Conservation (phyloP, 2,329 filamentous ascomycete species). For the Xylariomycetidae sp. region DNA sequence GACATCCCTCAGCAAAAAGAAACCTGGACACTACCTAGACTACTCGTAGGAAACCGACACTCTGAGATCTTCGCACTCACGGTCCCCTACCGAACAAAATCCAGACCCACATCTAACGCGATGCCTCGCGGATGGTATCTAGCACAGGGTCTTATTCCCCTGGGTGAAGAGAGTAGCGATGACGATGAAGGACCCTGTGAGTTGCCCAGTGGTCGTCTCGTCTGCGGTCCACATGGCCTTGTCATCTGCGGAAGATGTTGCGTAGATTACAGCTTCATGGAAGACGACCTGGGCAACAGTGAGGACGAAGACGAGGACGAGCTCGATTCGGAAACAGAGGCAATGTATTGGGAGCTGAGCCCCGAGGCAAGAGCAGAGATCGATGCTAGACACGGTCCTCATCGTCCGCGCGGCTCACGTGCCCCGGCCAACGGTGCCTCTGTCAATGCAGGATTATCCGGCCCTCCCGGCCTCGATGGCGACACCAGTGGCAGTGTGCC, state of each 20-base stretch:
- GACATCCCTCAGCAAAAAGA: too few species aligned
- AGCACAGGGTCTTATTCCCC: slow-evolving; percentile 21
- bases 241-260: slow-evolving; percentile 28
- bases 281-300: slow-evolving; percentile 15
- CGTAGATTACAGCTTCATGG: slow-evolving; percentile 32
- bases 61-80: too few species aligned
- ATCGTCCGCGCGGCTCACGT: slow-evolving; percentile 34
- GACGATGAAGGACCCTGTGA: slow-evolving; percentile 30
- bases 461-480: too few species aligned
- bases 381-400: slow-evolving; percentile 1
- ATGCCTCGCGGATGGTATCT: slow-evolving; percentile 17
- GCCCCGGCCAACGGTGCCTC: too few species aligned
- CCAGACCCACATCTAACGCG: background rate
- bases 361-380: slow-evolving; percentile 1
- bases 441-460: too few species aligned
- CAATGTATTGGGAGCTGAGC: background rate
- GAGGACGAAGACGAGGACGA: slow-evolving; percentile 5
- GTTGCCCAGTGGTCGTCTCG: slow-evolving; percentile 30
- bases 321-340: slow-evolving; percentile 1
- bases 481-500: too few species aligned
- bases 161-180: slow-evolving; percentile 23
- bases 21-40: too few species aligned
- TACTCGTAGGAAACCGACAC: too few species aligned
- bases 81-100: too few species aligned
- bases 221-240: slow-evolving; percentile 30